phyloP scores from a whole-genome alignment of 1,284 basidiomycete species.

The Ustilago cynodontis region DNA sequence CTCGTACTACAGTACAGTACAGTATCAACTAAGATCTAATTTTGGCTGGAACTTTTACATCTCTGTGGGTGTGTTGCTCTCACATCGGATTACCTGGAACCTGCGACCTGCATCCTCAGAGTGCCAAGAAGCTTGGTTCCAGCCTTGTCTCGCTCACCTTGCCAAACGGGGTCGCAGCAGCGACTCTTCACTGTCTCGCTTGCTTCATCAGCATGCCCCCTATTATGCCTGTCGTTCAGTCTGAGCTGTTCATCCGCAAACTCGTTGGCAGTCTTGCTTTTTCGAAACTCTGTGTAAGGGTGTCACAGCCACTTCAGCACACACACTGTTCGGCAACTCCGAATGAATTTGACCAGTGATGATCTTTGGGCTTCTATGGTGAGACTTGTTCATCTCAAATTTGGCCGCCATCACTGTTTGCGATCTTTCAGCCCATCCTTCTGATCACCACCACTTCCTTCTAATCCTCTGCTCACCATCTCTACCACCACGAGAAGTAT shows the following conservation, averaged over 20 bases:
- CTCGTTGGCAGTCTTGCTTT: background rate
- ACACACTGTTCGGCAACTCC: background rate
- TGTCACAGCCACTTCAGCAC: no score
- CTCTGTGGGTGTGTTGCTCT: background rate
- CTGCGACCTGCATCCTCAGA: background rate
- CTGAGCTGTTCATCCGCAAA: background rate
- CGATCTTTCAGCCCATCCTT: no score
- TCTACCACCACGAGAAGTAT: no score
- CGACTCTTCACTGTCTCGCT: background rate
- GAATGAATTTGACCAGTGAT: background rate
- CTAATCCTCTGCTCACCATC: no score
- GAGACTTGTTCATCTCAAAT: background rate
- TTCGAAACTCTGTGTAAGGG: no score
- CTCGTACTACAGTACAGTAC: background rate
- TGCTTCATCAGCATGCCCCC: conserved; percentile 1
- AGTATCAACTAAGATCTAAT: background rate
- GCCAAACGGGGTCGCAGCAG: conserved; percentile 1
- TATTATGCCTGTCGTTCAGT: background rate
- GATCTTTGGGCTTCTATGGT: conserved; percentile 2
- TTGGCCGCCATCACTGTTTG: background rate
- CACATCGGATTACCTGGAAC: conserved; percentile 12
- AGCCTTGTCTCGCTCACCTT: background rate
- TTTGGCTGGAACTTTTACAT: background rate
- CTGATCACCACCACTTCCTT: no score
- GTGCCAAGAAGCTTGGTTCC: conserved; percentile 45